Conservation (phyloP, 495 filamentous ascomycete species). For the Penicillium pulvis region DNA sequence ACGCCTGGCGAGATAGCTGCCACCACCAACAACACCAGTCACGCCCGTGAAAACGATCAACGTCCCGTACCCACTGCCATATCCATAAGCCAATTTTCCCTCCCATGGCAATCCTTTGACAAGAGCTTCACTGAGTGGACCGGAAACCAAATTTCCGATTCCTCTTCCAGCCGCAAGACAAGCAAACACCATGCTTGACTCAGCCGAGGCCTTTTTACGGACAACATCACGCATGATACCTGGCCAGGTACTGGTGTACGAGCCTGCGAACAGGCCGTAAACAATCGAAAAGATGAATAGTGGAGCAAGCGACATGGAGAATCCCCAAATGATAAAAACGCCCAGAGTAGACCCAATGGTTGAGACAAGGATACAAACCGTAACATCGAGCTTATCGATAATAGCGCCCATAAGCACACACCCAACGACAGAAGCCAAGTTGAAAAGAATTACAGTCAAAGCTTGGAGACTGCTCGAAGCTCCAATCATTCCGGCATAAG, state of each 20-base stretch:
- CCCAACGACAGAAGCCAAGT: constrained; percentile 53
- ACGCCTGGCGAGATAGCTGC: constrained; percentile 28
- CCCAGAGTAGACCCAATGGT: constrained; percentile 53
- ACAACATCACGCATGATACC: constrained; percentile 57
- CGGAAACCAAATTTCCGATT: constrained; percentile 57
- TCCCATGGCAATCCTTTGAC: constrained; percentile 24
- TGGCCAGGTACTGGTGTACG: constrained; percentile 56
- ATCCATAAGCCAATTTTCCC: constrained; percentile 23
- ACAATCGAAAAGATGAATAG: constrained; percentile 60
- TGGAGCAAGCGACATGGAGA: constrained; percentile 51
- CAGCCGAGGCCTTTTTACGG: constrained; percentile 34
- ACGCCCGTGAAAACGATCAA: constrained; percentile 47
- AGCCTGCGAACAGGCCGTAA: constrained; percentile 65
- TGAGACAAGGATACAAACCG: constrained; percentile 54
- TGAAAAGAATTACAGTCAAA: constrained; percentile 51
- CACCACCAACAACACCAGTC: constrained; percentile 40
- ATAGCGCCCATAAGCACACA: constrained; percentile 57
- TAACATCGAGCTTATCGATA: constrained; percentile 56
- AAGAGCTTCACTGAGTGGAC: constrained; percentile 58
- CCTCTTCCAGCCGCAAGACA: constrained; percentile 60
- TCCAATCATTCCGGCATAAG: constrained; percentile 49
- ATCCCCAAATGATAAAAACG: constrained; percentile 66
- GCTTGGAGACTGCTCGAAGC: constrained; percentile 34
- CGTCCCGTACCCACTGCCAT: constrained; percentile 40
- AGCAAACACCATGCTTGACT: constrained; percentile 56